Percentiles rank a stretch among this genome's conserved stretches.
Evolutionary conservation across 1,284 basidiomycete species (phyloP).

Genomic region (Hypsizygus ulmarius): DNA sequence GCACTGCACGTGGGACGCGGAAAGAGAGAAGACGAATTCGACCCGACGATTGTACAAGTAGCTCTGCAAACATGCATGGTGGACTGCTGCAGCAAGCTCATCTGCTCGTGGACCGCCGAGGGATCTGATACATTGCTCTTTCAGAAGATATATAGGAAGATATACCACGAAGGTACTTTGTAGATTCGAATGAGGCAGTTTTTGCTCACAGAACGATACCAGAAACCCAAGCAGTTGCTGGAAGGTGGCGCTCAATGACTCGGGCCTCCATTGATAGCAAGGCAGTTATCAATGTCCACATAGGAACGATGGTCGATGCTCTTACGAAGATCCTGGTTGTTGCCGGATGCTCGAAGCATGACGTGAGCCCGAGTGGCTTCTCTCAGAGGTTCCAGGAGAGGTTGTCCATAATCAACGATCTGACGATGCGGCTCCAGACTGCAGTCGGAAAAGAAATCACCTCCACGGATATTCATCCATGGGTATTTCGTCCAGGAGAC

Average conservation of each 20-base stretch:
- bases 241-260: conserved; percentile 24
- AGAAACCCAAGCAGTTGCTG: conserved; percentile 21
- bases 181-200: not conserved
- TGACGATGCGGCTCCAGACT: conserved; percentile 20
- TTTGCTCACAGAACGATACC: not conserved
- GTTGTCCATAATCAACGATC: conserved; percentile 16
- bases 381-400: conserved; percentile 8
- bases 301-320: not conserved
- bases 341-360: conserved; percentile 8
- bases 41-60: conserved; percentile 23
- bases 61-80: conserved; percentile 23
- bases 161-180: conserved; percentile 15
- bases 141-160: conserved; percentile 13
- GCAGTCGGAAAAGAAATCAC: conserved; percentile 25
- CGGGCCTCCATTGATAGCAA: conserved; percentile 8
- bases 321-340: conserved; percentile 10
- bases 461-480: conserved; percentile 23
- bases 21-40: conserved; percentile 2
- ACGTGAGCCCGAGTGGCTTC: not conserved
- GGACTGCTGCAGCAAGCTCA: conserved; percentile 16
- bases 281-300: not conserved
- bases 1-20: not conserved
- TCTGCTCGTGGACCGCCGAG: conserved; percentile 21
- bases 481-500: conserved; percentile 7
- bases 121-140: conserved; percentile 13